phyloP scores from a whole-genome alignment of 352 stramenopile species.

The Phytophthora cactorum region DNA sequence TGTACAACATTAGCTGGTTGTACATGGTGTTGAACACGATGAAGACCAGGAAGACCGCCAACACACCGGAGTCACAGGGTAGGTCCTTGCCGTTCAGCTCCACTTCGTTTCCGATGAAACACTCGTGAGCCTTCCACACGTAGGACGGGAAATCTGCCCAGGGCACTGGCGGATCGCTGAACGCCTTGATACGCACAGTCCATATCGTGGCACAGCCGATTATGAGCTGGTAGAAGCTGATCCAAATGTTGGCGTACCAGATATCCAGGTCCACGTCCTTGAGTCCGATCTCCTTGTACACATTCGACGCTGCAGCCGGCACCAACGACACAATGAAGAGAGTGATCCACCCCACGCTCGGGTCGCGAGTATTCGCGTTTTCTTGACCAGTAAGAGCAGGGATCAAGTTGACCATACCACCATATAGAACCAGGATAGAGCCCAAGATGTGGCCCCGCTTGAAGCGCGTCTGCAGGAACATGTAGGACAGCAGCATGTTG shows the following conservation, averaged over 20 bases:
- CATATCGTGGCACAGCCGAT: conserved; percentile 75
- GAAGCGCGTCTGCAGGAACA: conserved; percentile 82
- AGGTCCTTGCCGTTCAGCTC: conserved; percentile 67
- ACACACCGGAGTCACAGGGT: conserved; percentile 68
- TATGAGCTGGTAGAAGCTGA: conserved; percentile 85
- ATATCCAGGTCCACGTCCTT: conserved; percentile 90
- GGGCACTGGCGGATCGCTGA: conserved; percentile 78
- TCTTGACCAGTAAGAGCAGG: conserved; percentile 72
- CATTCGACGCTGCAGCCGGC: conserved; percentile 75
- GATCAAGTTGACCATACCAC: conserved; percentile 86
- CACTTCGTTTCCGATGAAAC: conserved; percentile 76
- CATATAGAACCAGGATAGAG: conserved; percentile 87
- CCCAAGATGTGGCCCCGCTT: conserved; percentile 86
- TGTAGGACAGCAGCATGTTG: conserved; percentile 87
- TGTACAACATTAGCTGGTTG: conserved; percentile 91
- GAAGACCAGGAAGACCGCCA: conserved; percentile 83
- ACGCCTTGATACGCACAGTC: conserved; percentile 82
- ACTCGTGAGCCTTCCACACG: conserved; percentile 69
- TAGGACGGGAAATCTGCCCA: conserved; percentile 79
- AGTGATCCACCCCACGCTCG: conserved; percentile 75
- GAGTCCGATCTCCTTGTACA: conserved; percentile 91
- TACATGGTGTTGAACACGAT: conserved; percentile 90
- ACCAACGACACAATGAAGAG: conserved; percentile 82
- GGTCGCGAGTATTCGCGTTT: conserved; percentile 74
- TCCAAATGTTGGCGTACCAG: conserved; percentile 89